Percentiles rank a stretch among this genome's conserved stretches.
Evolutionary conservation across 805 yeast genomes (phyloP).

Genomic region (Candida parachauliodes): DNA sequence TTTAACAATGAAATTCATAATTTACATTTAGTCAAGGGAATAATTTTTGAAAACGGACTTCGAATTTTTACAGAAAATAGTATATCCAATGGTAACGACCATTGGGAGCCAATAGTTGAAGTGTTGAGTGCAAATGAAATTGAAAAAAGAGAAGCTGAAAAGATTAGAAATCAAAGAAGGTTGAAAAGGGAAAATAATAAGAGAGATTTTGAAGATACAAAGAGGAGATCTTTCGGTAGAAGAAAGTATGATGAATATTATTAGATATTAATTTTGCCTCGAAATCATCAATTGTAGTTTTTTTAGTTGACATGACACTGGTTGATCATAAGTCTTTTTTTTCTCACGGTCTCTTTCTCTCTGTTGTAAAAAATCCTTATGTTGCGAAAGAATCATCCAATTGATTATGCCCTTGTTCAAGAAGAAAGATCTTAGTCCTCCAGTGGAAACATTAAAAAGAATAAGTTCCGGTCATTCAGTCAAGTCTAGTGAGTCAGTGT

Average conservation of each 20-base stretch:
- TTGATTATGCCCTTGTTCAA: constrained; percentile 12
- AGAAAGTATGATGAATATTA: constrained; percentile 48
- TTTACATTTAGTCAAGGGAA: constrained; percentile 39
- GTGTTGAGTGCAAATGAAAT: constrained; percentile 87
- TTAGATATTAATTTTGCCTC: too few relatives aligned
- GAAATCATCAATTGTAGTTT: too few relatives aligned
- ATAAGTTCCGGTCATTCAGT: constrained; percentile 10
- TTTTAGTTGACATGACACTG: too few relatives aligned
- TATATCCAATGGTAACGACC: constrained; percentile 71
- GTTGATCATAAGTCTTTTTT: too few relatives aligned
- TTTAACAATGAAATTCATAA: constrained; percentile 41
- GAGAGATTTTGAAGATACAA: constrained; percentile 41
- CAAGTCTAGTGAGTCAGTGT: constrained; percentile 10
- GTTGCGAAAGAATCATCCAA: too few relatives aligned
- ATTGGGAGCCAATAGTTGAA: constrained; percentile 88
- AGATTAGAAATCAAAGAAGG: constrained; percentile 87
- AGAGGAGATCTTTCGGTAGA: constrained; percentile 38
- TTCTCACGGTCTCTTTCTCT: too few relatives aligned
- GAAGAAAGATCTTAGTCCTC: constrained; percentile 8
- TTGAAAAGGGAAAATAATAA: constrained; percentile 87
- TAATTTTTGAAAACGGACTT: constrained; percentile 41
- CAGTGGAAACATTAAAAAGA: constrained; percentile 2
- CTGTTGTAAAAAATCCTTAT: too few relatives aligned
- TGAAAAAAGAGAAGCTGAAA: constrained; percentile 90
- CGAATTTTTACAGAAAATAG: constrained; percentile 56